Evolutionary conservation across 1,284 basidiomycete genomes (phyloP).

Genomic region (Heterobasidion annosum): DNA sequence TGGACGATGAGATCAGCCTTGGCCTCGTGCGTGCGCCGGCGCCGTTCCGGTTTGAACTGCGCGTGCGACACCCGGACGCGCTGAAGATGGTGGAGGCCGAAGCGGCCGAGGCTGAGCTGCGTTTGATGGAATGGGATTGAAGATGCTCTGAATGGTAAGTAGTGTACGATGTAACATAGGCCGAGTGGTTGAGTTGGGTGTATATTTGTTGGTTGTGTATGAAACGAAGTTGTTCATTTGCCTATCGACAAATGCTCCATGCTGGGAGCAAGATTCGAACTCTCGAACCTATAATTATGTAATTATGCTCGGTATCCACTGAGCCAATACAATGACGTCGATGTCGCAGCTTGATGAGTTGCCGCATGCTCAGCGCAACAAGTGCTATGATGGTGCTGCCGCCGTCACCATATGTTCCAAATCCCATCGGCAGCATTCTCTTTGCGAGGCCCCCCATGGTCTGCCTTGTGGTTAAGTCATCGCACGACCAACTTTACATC

Average conservation of each 20-base stretch:
- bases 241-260: not conserved
- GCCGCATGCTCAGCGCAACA: too few relatives aligned
- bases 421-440: too few relatives aligned
- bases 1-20: not conserved
- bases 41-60: slow-evolving; percentile 6
- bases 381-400: too few relatives aligned
- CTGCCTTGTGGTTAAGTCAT: too few relatives aligned
- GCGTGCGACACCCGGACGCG: slow-evolving; percentile 2
- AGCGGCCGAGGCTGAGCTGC: slow-evolving; percentile 9
- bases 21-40: slow-evolving; percentile 6
- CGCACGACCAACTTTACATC: too few relatives aligned
- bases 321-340: not conserved
- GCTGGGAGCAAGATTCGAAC: not conserved
- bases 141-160: not conserved
- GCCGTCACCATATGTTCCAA: too few relatives aligned
- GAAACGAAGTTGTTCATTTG: too few relatives aligned
- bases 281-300: not conserved
- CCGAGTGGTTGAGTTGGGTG: too few relatives aligned
- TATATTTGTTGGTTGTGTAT: too few relatives aligned
- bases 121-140: slow-evolving; percentile 12
- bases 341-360: too few relatives aligned
- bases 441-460: too few relatives aligned
- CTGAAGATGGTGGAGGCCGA: slow-evolving; percentile 9
- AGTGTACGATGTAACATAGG: not conserved
- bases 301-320: not conserved